phyloP scores from a whole-genome alignment of 139 green algal species.

The Chlorokybus atmophyticus region DNA sequence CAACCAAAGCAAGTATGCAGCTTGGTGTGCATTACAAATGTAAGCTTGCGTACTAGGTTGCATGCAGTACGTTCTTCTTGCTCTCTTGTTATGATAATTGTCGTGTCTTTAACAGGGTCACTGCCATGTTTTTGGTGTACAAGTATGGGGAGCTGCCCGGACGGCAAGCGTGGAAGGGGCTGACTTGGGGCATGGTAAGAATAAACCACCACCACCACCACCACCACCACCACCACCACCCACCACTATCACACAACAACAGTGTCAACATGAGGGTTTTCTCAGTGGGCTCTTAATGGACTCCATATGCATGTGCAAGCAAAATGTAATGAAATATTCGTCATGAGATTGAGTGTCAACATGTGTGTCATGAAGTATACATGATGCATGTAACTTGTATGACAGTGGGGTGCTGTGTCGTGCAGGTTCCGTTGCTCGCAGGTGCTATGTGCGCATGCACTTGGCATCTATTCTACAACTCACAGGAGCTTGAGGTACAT shows the following conservation, averaged over 20 bases:
- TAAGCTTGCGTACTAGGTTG: no score
- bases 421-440: constrained; percentile 21
- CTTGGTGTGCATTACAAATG: no score
- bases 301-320: not conserved
- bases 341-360: not conserved
- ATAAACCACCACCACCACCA: not conserved
- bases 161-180: constrained; percentile 6
- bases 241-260: not conserved
- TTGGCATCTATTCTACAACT: constrained; percentile 36
- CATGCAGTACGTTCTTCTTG: no score
- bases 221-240: not conserved
- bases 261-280: not conserved
- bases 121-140: constrained; percentile 15
- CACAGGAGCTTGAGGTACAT: constrained; percentile 18
- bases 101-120: no score
- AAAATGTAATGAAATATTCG: not conserved
- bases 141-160: constrained; percentile 1
- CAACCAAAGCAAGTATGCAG: no score
- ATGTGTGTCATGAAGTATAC: not conserved
- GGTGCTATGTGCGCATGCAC: constrained; percentile 31
- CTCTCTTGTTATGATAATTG: no score
- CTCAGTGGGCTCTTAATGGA: not conserved
- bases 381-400: not conserved
- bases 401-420: not conserved
- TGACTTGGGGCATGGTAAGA: constrained; percentile 15